These are phyloP conservation scores for Stachybotrys echinatus DNA, from an alignment of 2,329 filamentous ascomycete species.

Conservation along the genomic window DNA sequence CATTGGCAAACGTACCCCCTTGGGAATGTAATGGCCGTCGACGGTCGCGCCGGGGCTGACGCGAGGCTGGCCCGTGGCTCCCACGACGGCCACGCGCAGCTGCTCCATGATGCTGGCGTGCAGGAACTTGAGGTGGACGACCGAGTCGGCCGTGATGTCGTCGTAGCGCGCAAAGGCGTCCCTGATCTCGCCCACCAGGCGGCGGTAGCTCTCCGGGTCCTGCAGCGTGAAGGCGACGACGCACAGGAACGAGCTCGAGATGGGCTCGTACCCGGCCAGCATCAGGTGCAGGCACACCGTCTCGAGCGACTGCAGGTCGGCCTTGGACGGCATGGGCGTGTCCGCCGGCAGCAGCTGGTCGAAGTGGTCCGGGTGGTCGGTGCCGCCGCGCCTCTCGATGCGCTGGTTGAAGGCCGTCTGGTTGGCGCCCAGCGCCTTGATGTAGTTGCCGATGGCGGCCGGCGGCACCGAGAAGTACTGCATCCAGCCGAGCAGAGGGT, in stretches of 20 bases:
- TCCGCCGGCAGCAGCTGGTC: neutral
- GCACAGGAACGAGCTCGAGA: neutral
- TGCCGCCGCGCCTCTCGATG: neutral
- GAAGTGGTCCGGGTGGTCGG: neutral
- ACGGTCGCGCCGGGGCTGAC: slow-evolving; percentile 16
- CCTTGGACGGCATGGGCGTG: neutral
- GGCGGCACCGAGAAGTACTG: neutral
- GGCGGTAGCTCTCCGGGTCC: neutral
- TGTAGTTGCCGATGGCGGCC: neutral
- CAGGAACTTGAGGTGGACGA: neutral
- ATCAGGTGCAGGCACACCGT: neutral
- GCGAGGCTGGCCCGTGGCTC: slow-evolving; percentile 10
- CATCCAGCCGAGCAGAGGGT: slow-evolving; percentile 1
- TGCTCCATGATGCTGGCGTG: neutral
- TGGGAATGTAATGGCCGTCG: slow-evolving; percentile 15
- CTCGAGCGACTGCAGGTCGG: neutral
- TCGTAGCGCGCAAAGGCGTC: neutral
- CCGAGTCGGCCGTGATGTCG: neutral
- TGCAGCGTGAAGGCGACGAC: neutral
- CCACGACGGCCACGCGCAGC: neutral
- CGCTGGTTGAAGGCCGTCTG: neutral
- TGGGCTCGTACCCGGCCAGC: neutral
- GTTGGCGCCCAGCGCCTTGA: neutral
- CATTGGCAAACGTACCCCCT: slow-evolving; percentile 2
- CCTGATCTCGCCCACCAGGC: neutral